phyloP scores from a whole-genome alignment of 352 stramenopile species.

The Globisporangium nodosum region DNA sequence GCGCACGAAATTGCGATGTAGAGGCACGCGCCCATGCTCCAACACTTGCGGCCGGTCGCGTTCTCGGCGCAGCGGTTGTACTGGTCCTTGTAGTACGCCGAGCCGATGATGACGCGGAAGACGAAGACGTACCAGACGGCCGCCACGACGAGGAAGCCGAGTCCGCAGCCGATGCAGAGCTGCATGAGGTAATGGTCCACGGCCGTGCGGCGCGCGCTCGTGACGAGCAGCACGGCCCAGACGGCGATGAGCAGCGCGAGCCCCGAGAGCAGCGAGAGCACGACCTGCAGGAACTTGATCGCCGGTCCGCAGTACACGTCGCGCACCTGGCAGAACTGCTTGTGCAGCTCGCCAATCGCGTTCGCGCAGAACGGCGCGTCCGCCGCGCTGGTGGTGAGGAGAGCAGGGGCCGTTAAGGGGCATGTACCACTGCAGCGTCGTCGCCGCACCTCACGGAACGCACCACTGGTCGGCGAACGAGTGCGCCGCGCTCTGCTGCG shows the following conservation, averaged over 20 bases:
- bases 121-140: slow-evolving; percentile 69
- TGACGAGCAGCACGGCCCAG: slow-evolving; percentile 48
- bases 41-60: slow-evolving; percentile 47
- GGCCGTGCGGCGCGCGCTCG: slow-evolving; percentile 47
- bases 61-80: slow-evolving; percentile 69
- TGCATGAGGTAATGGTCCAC: slow-evolving; percentile 70
- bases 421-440: too few species aligned
- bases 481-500: slow-evolving; percentile 48
- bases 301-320: slow-evolving; percentile 61
- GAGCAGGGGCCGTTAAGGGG: background rate
- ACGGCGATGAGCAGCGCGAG: slow-evolving; percentile 35
- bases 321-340: slow-evolving; percentile 73
- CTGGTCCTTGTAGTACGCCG: slow-evolving; percentile 80
- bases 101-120: slow-evolving; percentile 51
- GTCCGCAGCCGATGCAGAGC: slow-evolving; percentile 55
- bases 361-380: slow-evolving; percentile 39
- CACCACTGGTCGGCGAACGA: slow-evolving; percentile 64
- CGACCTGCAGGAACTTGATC: slow-evolving; percentile 48
- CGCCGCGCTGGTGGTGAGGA: slow-evolving; percentile 12
- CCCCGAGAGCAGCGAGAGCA: slow-evolving; percentile 48
- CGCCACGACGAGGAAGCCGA: slow-evolving; percentile 36
- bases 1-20: slow-evolving; percentile 50
- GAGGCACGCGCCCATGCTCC: slow-evolving; percentile 56
- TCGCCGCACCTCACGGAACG: background rate
- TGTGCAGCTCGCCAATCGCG: slow-evolving; percentile 57